These are phyloP conservation scores for Podaxis sp. DNA, from an alignment of 768 basidiomycete genomes.

Conservation along the genomic window DNA sequence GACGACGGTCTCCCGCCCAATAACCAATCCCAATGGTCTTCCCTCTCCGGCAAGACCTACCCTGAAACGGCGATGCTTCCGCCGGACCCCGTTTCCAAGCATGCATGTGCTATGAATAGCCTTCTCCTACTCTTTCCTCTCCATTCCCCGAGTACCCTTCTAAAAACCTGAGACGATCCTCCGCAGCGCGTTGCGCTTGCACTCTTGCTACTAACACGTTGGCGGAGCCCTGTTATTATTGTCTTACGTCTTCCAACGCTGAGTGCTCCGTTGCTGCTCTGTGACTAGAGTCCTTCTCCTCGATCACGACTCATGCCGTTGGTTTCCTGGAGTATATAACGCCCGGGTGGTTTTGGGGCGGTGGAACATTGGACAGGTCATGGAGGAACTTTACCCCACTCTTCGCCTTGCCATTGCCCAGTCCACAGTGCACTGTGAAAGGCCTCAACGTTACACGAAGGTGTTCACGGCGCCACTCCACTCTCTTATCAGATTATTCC, in stretches of 20 bases:
- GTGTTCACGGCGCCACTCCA: not conserved
- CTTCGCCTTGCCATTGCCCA: not conserved
- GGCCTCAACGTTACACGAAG: not conserved
- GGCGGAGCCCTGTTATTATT: not conserved
- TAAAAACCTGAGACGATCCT: not conserved
- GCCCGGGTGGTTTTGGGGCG: not conserved
- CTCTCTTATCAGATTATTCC: not conserved
- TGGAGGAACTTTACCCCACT: not conserved
- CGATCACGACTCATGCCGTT: not conserved
- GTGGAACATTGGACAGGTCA: not conserved
- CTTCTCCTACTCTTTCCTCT: not conserved
- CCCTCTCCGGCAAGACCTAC: not conserved
- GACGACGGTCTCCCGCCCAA: not conserved
- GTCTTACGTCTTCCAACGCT: not conserved
- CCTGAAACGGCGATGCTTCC: not conserved
- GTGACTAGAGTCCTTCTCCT: not conserved
- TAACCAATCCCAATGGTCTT: not conserved
- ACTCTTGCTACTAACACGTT: not conserved
- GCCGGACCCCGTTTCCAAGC: not conserved
- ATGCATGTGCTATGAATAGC: not conserved
- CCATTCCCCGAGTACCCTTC: not conserved
- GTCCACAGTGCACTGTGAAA: not conserved
- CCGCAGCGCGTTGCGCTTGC: not conserved
- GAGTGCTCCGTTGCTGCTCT: not conserved
- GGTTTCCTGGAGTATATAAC: not conserved